A percentile compares a stretch with the other conserved stretches of the same genome.
These are phyloP conservation scores for Atkinsonella hypoxylon DNA, from an alignment of 2,329 filamentous ascomycete genomes.

Conservation along the genomic window DNA sequence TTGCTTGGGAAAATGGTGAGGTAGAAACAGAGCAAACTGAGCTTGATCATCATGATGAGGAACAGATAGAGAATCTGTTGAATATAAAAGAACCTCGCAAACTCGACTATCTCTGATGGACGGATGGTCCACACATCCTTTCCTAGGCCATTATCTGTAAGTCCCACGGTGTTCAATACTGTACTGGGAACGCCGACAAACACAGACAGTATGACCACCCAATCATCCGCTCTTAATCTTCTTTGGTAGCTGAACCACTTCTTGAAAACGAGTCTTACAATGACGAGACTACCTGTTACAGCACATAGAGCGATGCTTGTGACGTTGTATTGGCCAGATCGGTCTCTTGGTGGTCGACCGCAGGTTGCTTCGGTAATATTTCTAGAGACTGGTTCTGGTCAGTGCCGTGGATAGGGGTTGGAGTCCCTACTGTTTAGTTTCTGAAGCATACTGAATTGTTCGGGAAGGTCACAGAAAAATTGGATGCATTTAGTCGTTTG, in stretches of 20 bases:
- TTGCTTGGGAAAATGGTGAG: constrained; percentile 5
- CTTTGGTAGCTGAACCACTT: constrained; percentile 16
- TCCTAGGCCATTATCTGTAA: constrained; percentile 18
- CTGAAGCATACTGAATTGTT: constrained; percentile 1
- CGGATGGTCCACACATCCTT: constrained; percentile 22
- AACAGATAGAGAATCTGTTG: constrained; percentile 7
- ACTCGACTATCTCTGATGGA: constrained; percentile 2
- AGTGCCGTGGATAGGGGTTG: neutral
- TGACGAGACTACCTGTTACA: constrained; percentile 10
- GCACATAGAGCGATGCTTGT: constrained; percentile 10
- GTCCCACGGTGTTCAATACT: constrained; percentile 14
- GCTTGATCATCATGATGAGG: constrained; percentile 3
- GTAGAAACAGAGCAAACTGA: constrained; percentile 6
- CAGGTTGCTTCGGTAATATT: constrained; percentile 7
- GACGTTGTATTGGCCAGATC: constrained; percentile 1
- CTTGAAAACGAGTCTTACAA: constrained; percentile 11
- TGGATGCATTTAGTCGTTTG: neutral
- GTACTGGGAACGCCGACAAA: constrained; percentile 13
- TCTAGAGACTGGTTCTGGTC: constrained; percentile 1
- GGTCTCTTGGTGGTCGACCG: constrained; percentile 3
- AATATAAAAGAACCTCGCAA: constrained; percentile 5
- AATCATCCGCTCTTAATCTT: constrained; percentile 22
- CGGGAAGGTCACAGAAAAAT: neutral
- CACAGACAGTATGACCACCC: constrained; percentile 15
- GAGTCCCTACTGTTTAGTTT: neutral